Percentiles rank a stretch among this genome's conserved stretches.
These are phyloP conservation scores for Apiotrichum siamense DNA, from an alignment of 1,284 basidiomycete genomes.

Conservation along the genomic window DNA sequence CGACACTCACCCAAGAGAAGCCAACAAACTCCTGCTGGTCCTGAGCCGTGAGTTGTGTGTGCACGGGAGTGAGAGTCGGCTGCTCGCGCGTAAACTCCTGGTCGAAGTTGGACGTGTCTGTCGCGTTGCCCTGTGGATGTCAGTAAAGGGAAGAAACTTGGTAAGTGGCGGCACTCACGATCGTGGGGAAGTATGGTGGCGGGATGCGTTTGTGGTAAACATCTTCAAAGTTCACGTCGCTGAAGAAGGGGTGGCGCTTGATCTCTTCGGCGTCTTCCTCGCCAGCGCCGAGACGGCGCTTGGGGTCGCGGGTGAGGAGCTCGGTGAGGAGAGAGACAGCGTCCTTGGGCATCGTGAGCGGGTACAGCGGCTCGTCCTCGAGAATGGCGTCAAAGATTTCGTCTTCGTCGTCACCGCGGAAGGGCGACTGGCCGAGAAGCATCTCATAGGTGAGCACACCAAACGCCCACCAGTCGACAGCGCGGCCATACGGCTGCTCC, in stretches of 20 bases:
- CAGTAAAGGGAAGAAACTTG: conserved; percentile 9
- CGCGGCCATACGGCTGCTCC: conserved; percentile 95
- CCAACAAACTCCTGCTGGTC: conserved; percentile 95
- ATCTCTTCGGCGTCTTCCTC: conserved; percentile 94
- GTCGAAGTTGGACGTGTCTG: conserved; percentile 71
- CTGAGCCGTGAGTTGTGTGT: conserved; percentile 82
- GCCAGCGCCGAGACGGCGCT: conserved; percentile 84
- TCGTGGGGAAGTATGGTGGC: conserved; percentile 93
- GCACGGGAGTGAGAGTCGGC: conserved; percentile 94
- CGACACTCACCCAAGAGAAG: conserved; percentile 65
- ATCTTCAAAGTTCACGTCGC: conserved; percentile 94
- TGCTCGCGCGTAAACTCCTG: conserved; percentile 96
- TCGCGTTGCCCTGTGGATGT: conserved; percentile 34
- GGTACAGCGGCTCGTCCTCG: conserved; percentile 97
- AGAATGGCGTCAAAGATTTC: conserved; percentile 99
- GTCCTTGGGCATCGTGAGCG: conserved; percentile 99
- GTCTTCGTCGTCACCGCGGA: conserved; percentile 98
- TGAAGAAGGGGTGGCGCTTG: conserved; percentile 97
- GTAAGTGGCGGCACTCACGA: conserved; percentile 46
- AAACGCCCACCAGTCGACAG: conserved; percentile 99
- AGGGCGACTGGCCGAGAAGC: conserved; percentile 96
- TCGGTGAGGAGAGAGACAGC: conserved; percentile 80
- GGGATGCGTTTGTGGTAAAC: conserved; percentile 93
- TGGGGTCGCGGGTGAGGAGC: conserved; percentile 91
- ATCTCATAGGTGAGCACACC: conserved; percentile 99